A percentile compares a stretch with the other conserved stretches of the same genome.
Conservation (phyloP, 352 stramenopile genomes). For the Phytopythium chamaehyphon region DNA sequence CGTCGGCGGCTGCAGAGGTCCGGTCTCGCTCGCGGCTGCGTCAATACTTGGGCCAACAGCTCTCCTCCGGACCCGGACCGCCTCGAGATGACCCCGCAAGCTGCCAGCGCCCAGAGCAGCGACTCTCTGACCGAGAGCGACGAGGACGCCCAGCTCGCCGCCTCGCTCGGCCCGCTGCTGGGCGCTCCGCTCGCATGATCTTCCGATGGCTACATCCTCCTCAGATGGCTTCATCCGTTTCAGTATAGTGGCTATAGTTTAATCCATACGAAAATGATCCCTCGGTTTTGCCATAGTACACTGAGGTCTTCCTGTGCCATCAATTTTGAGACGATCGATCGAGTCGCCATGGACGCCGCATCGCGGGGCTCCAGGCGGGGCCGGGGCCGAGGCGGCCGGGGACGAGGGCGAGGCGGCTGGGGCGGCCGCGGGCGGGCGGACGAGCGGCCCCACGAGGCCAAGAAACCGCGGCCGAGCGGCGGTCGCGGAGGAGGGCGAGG, state of each 20-base stretch:
- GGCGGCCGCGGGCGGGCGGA: constrained; percentile 1
- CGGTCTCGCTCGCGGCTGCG: constrained; percentile 43
- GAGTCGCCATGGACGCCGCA: too few relatives aligned
- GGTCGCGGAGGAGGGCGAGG: neutral
- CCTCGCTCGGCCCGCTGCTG: too few relatives aligned
- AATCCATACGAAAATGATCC: too few relatives aligned
- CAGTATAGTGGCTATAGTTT: too few relatives aligned
- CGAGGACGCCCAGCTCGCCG: neutral
- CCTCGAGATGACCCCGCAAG: constrained; percentile 10
- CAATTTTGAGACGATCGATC: too few relatives aligned
- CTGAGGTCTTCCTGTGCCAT: too few relatives aligned
- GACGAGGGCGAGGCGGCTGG: constrained; percentile 6
- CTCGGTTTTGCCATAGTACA: too few relatives aligned
- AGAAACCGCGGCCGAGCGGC: neutral
- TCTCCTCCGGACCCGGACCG: neutral
- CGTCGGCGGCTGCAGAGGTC: constrained; percentile 53
- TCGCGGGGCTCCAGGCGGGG: constrained; percentile 5
- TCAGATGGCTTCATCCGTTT: too few relatives aligned
- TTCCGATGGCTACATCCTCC: too few relatives aligned
- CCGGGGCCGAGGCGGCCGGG: constrained; percentile 9
- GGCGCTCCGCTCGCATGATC: too few relatives aligned
- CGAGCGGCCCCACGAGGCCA: neutral
- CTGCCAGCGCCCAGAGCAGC: neutral
- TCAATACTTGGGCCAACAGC: constrained; percentile 50
- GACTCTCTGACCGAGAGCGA: neutral